Evolutionary conservation across 352 stramenopile genomes (phyloP), one percentile per base, ranked within the genome.

Genomic region (Globisporangium nodosum): DNA sequence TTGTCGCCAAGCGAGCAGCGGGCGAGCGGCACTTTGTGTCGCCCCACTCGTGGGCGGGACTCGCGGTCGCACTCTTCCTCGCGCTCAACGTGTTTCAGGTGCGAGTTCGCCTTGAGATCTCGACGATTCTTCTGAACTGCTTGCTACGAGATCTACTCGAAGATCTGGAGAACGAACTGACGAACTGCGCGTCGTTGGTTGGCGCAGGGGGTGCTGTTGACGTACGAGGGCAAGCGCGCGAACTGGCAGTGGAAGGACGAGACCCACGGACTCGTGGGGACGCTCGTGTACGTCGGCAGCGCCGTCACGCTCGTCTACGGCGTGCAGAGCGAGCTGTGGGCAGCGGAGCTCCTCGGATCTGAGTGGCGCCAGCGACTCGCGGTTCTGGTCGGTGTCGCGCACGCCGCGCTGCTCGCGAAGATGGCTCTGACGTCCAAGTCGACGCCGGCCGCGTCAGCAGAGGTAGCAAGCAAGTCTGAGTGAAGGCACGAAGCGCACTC

Each of bases 171-270:
- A 48, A n/a, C 24, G 3, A 8, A 46, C 40, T 46, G 40, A 46
- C 40, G 13, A 20, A 20, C 13, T 9, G 40, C 48, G 16, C 27
- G 49, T 15, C 6, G 33, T 37, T 37, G 5, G 6, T 37, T 37
- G 20, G 4, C 2, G 20, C 30, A 79, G 60, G 79, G 79, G 1
- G 52, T 89, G 40, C 57, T 89, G 56, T 64, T 89, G 43, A 89
- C 79, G 50, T 84, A 78, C 49, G 77, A 87, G 63, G 74, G 68
- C 35, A 61, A 59, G 16, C 60, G 64, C 13, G 20, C 68, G 16
- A 87, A 87, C 43, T 89, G 79, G 79, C 76, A 87, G 58, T 89
- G 79, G 79, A 85, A 76, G 55, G 79, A 90, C 48, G 79, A 87
- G 58, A 90, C 77, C 13, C 79, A 90, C 58, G 70, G 75, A 12